These are phyloP conservation scores for Leccinum ochraceum DNA, from an alignment of 768 basidiomycete species.

Conservation along the genomic window DNA sequence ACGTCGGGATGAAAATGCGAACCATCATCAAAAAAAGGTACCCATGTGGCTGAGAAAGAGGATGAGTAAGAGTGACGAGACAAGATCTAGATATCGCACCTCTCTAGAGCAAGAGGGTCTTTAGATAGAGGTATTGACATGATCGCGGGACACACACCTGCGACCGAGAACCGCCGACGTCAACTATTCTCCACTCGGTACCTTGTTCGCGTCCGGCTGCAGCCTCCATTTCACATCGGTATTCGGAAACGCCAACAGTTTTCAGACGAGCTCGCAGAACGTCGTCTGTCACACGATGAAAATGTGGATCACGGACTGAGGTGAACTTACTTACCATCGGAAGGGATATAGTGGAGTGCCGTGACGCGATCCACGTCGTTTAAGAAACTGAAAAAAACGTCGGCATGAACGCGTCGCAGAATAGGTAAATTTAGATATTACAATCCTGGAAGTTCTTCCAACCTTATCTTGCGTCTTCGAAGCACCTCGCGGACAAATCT, in stretches of 20 bases:
- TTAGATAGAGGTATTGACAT: conserved; percentile 3
- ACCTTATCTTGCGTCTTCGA: conserved; percentile 43
- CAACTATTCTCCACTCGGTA: conserved; percentile 56
- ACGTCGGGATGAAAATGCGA: neutral
- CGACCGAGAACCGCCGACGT: conserved; percentile 53
- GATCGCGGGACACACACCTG: conserved; percentile 39
- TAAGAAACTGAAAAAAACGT: conserved; percentile 39
- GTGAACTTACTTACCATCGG: conserved; percentile 39
- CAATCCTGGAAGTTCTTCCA: conserved; percentile 56
- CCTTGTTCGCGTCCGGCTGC: conserved; percentile 49
- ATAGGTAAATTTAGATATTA: conserved; percentile 23
- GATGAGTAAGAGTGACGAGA: conserved; percentile 12
- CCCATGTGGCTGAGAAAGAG: conserved; percentile 45
- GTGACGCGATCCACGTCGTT: conserved; percentile 54
- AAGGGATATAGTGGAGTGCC: conserved; percentile 43
- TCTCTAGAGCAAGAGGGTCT: conserved; percentile 28
- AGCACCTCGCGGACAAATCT: conserved; percentile 44
- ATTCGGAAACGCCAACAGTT: conserved; percentile 77
- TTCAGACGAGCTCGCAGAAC: conserved; percentile 54
- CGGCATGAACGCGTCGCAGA: neutral
- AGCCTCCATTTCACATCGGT: conserved; percentile 80
- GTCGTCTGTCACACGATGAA: conserved; percentile 40
- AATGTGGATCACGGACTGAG: neutral
- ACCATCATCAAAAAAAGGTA: conserved; percentile 58
- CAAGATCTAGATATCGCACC: conserved; percentile 27